Percentiles rank a stretch among this genome's conserved stretches.
These are phyloP conservation scores for Paraconiothyrium sp. DNA, from an alignment of 2,329 filamentous ascomycete genomes.

Conservation along the genomic window DNA sequence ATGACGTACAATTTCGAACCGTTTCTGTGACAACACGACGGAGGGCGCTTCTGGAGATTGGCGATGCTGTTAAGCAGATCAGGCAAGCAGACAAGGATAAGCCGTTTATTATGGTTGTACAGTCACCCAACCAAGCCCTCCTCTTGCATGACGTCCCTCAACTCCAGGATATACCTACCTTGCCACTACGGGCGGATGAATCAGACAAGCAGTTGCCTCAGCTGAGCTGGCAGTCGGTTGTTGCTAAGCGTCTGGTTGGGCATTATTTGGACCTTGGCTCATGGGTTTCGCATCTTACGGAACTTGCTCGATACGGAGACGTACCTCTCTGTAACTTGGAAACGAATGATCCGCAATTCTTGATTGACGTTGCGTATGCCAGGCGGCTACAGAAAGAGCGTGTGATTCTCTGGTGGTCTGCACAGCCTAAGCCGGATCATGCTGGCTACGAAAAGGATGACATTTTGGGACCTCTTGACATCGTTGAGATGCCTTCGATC, in stretches of 20 bases:
- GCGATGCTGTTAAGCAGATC: slow-evolving; percentile 88
- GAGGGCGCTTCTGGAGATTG: slow-evolving; percentile 87
- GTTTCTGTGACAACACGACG: slow-evolving; percentile 88
- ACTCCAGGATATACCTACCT: slow-evolving; percentile 82
- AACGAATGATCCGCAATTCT: slow-evolving; percentile 88
- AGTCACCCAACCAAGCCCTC: slow-evolving; percentile 84
- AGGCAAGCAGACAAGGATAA: slow-evolving; percentile 79
- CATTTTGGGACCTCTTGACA: slow-evolving; percentile 81
- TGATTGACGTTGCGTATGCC: slow-evolving; percentile 96
- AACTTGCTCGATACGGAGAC: slow-evolving; percentile 90
- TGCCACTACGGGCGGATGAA: slow-evolving; percentile 82
- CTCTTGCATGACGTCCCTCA: slow-evolving; percentile 86
- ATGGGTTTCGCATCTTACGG: slow-evolving; percentile 89
- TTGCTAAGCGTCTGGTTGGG: slow-evolving; percentile 83
- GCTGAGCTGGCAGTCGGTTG: slow-evolving; percentile 90
- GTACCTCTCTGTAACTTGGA: slow-evolving; percentile 96
- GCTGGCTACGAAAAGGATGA: slow-evolving; percentile 96
- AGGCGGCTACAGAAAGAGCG: slow-evolving; percentile 88
- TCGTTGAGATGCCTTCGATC: slow-evolving; percentile 88
- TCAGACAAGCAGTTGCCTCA: slow-evolving; percentile 88
- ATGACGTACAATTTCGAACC: slow-evolving; percentile 83
- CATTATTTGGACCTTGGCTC: slow-evolving; percentile 93
- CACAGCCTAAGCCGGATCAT: slow-evolving; percentile 86
- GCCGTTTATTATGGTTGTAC: slow-evolving; percentile 85
- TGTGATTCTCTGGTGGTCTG: slow-evolving; percentile 97